Percentiles rank a stretch among this genome's conserved stretches.
These are phyloP conservation scores for Drosera spatulata DNA, from an alignment of 179 eudicot genomes.

Conservation along the genomic window DNA sequence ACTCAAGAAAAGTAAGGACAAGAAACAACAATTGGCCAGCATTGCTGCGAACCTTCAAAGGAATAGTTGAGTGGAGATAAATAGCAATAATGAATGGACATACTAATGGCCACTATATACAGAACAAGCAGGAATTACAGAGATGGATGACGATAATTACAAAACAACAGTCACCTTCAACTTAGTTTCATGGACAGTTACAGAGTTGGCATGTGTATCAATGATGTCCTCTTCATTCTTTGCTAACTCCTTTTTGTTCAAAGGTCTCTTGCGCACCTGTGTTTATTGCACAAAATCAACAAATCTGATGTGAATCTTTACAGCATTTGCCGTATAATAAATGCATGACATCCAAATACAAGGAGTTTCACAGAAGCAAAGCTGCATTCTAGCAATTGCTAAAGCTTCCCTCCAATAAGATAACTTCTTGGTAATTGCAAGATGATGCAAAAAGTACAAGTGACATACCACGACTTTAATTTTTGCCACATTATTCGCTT, in stretches of 20 bases:
- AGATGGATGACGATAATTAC: neutral
- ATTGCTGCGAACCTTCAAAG: too few relatives aligned
- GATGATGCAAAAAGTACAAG: neutral
- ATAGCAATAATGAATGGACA: too few relatives aligned
- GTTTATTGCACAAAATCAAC: neutral
- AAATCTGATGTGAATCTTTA: neutral
- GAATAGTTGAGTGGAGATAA: too few relatives aligned
- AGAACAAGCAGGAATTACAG: neutral
- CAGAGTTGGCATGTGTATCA: slow-evolving; percentile 50
- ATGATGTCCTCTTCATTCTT: slow-evolving; percentile 95
- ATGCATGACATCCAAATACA: slow-evolving; percentile 1
- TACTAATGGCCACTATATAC: neutral
- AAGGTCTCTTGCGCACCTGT: slow-evolving; percentile 97
- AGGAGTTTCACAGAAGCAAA: too few relatives aligned
- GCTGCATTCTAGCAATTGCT: too few relatives aligned
- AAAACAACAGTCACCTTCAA: slow-evolving; percentile 49
- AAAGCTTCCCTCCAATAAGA: too few relatives aligned
- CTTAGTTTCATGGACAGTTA: slow-evolving; percentile 92
- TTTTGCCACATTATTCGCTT: slow-evolving; percentile 53
- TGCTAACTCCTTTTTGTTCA: slow-evolving; percentile 84
- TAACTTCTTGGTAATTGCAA: too few relatives aligned
- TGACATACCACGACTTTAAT: slow-evolving; percentile 34
- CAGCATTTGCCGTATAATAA: neutral
- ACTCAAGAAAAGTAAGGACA: too few relatives aligned
- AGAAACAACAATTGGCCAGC: too few relatives aligned